These are phyloP conservation scores for Melocanna baccifera DNA, from an alignment of 176 grass and related monocot species.

Conservation along the genomic window DNA sequence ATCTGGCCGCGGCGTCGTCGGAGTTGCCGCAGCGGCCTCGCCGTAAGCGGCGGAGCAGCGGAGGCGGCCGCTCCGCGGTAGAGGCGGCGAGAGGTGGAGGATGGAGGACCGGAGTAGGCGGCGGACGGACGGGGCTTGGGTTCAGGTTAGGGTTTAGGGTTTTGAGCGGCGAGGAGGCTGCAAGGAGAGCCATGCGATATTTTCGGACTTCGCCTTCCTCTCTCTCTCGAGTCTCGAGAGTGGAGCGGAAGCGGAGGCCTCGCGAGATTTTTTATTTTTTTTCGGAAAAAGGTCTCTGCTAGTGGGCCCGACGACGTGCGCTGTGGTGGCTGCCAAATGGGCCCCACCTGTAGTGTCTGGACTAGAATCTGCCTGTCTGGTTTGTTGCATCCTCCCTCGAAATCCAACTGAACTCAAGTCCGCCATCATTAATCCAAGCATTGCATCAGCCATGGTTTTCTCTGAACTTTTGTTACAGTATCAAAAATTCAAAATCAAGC, in stretches of 20 bases:
- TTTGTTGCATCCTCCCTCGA: not conserved
- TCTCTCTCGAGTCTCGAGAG: not conserved
- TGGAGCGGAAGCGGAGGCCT: not conserved
- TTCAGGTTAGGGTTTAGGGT: conserved; percentile 39
- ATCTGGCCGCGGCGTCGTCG: conserved; percentile 43
- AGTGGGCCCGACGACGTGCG: not conserved
- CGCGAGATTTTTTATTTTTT: not conserved
- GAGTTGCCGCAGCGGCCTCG: conserved; percentile 19
- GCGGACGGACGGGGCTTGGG: not conserved
- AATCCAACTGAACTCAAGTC: not conserved
- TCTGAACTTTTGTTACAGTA: not conserved
- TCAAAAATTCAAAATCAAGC: not conserved
- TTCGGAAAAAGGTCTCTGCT: not conserved
- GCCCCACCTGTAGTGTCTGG: not conserved
- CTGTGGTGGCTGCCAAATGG: not conserved
- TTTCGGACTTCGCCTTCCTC: not conserved
- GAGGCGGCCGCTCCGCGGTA: not conserved
- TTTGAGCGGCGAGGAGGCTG: conserved; percentile 24
- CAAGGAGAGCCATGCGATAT: conserved; percentile 39
- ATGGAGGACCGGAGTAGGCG: not conserved
- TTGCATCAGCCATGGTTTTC: not conserved
- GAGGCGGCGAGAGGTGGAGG: not conserved
- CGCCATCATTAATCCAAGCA: not conserved
- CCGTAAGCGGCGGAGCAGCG: conserved; percentile 27
- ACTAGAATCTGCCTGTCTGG: not conserved